phyloP scores from a whole-genome alignment of 2,329 filamentous ascomycete species.

The Ascochyta viciae-villosae region DNA sequence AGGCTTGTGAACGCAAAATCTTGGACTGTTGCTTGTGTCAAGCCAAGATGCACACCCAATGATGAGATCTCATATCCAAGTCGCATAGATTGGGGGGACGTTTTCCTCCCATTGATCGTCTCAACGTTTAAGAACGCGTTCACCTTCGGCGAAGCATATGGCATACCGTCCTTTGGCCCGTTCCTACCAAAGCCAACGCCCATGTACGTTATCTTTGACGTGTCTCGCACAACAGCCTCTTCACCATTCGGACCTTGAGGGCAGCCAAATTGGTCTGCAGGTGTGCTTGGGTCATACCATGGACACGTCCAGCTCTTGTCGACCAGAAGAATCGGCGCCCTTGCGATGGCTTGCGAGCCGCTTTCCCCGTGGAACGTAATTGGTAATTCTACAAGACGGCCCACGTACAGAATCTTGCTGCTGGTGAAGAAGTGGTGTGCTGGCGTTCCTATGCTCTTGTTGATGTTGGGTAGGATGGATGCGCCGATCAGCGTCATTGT shows the following conservation, averaged over 20 bases:
- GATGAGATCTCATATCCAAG: conserved; percentile 42
- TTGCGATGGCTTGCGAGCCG: conserved; percentile 31
- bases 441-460: conserved; percentile 31
- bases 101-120: conserved; percentile 29
- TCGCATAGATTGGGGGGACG: conserved; percentile 19
- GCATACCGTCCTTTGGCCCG: conserved; percentile 35
- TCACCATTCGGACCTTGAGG: conserved; percentile 37
- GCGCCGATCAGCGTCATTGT: conserved; percentile 46
- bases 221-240: conserved; percentile 32
- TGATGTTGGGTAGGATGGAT: conserved; percentile 38
- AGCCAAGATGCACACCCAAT: conserved; percentile 38
- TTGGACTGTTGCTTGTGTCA: conserved; percentile 32
- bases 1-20: conserved; percentile 35
- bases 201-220: conserved; percentile 45
- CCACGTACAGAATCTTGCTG: conserved; percentile 44
- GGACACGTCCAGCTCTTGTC: conserved; percentile 44
- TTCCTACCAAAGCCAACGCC: conserved; percentile 48
- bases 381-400: conserved; percentile 38
- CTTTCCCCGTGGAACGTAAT: conserved; percentile 36
- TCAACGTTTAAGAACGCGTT: conserved; percentile 48
- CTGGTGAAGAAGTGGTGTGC: conserved; percentile 45
- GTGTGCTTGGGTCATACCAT: conserved; percentile 41
- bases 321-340: conserved; percentile 41
- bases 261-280: conserved; percentile 36
- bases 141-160: conserved; percentile 34